Evolutionary conservation across 257 asterid species (phyloP), one percentile per base, ranked within the genome.

Genomic region (Gynochthodes officinalis): DNA sequence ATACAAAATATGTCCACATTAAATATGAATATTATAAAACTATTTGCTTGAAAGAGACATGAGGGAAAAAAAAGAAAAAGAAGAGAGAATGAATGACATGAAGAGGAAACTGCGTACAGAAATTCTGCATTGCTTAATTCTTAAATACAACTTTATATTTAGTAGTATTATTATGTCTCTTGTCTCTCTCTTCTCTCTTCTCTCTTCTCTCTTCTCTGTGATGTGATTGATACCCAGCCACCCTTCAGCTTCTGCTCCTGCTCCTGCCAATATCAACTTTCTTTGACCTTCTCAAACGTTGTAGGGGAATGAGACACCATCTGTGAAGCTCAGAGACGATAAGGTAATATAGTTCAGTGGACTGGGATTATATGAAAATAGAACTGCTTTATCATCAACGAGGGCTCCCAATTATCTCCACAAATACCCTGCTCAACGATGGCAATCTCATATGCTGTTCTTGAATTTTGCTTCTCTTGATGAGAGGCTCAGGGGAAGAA

Each of bases 401-500:
- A 52, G 92, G 92, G 75, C 84, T 89, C 35, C 81, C 86, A 72
- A 82, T 71, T 42, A 82, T 83, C 67, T 85, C 92, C 61, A 87
- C 85, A 70, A 87, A 87, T 52, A 84, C 90, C 73, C 90, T 87
- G 83, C 70, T 63, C 74, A 83, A 49, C 21, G 89, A 77, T 54
- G 86, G 83, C 85, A 87, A 44, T 74, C 75, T 84, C 92, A 83
- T 84, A 23, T 79, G 78, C 73, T 89, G 84, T 48, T 88, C 88
- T 73, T 86, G 61, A 59, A 84, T 78, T 75, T 82, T 83, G 48
- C 76, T 71, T 77, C 84, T 90, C 96, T 89, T 92, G 76, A 71
- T 70, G 39, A 69, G n/a, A 9, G 86, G 81, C 52, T 64, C 73
- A 5, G 73, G 54, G 23, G 90, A 61, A 25, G 78, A 64, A 13